Conservation (phyloP, 331 rosid species). For the Acacia concinna region DNA sequence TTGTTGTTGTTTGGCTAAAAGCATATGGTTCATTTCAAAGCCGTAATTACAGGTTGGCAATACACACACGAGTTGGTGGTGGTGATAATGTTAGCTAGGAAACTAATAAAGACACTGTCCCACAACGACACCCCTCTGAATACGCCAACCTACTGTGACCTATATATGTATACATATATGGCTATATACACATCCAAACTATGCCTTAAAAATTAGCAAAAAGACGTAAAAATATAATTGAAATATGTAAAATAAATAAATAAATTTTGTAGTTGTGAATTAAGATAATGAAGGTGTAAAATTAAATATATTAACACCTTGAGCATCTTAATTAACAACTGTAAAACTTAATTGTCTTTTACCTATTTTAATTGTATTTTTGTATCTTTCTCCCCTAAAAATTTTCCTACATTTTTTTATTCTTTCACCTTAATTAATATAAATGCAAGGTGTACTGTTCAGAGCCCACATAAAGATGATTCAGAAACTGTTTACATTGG, state of each 20-base stretch:
- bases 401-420: neutral
- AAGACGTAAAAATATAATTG: too few relatives aligned
- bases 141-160: neutral
- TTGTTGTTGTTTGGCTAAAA: too few relatives aligned
- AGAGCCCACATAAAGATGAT: neutral
- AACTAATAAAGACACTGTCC: constrained; percentile 17
- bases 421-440: neutral
- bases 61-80: neutral
- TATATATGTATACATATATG: neutral
- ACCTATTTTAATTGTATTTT: too few relatives aligned
- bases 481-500: neutral
- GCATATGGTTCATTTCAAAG: neutral
- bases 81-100: constrained; percentile 30
- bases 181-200: neutral
- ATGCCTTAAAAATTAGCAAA: too few relatives aligned
- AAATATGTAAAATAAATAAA: too few relatives aligned
- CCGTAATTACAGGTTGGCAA: neutral
- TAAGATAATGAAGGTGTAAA: too few relatives aligned
- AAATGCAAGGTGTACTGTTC: neutral
- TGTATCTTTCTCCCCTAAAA: too few relatives aligned
- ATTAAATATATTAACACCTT: too few relatives aligned
- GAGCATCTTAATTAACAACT: too few relatives aligned
- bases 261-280: too few relatives aligned
- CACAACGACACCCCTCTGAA: neutral
- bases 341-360: too few relatives aligned